Percentiles rank a stretch among this genome's conserved stretches.
phyloP scores from a whole-genome alignment of 306 rosid genomes.

The Trichosanthes truncata region DNA sequence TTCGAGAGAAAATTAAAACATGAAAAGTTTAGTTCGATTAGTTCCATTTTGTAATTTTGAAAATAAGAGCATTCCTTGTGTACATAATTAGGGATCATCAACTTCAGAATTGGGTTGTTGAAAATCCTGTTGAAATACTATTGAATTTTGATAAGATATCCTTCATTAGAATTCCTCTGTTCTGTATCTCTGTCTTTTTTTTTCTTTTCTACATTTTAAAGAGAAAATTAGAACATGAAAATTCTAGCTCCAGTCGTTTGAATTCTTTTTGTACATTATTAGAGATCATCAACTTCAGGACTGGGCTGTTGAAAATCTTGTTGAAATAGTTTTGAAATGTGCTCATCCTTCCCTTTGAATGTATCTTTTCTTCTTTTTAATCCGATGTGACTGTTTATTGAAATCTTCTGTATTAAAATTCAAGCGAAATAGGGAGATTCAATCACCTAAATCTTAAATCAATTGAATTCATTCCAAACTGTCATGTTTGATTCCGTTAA shows the following conservation, averaged over 20 bases:
- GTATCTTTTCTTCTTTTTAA: too few species aligned
- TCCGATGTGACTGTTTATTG: neutral
- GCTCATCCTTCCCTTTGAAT: neutral
- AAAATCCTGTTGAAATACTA: neutral
- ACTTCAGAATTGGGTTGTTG: neutral
- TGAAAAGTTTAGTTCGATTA: neutral
- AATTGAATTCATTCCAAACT: too few species aligned
- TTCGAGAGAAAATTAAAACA: conserved; percentile 15
- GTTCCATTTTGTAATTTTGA: neutral
- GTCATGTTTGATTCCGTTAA: too few species aligned
- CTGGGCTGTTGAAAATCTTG: neutral
- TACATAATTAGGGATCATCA: neutral
- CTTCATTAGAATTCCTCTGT: conserved; percentile 18
- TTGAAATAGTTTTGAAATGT: neutral
- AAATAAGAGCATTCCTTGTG: neutral
- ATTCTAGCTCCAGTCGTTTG: neutral
- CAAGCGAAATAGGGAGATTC: too few species aligned
- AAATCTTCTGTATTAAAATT: too few species aligned
- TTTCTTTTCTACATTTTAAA: conserved; percentile 36
- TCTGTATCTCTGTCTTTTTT: conserved; percentile 35
- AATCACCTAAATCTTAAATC: too few species aligned
- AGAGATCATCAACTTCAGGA: neutral
- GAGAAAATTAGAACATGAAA: neutral
- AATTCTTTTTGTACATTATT: neutral
- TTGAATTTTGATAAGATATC: neutral